Evolutionary conservation across 352 stramenopile genomes (phyloP).

Genomic region (Globisporangium nunn): DNA sequence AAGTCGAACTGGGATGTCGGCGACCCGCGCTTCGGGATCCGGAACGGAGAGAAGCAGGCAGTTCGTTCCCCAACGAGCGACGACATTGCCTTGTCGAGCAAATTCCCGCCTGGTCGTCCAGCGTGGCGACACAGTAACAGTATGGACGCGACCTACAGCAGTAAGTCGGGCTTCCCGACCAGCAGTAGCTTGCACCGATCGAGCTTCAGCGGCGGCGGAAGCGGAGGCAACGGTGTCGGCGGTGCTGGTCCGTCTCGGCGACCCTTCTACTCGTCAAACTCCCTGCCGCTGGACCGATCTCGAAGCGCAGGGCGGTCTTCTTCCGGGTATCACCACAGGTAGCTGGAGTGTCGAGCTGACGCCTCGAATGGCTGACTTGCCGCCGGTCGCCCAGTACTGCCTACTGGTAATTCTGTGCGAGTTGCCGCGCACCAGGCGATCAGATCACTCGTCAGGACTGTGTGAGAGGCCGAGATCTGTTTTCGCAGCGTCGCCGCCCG

Average conservation of each 20-base stretch:
- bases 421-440: neutral
- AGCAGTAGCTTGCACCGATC: conserved; percentile 4
- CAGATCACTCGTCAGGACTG: neutral
- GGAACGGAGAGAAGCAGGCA: conserved; percentile 11
- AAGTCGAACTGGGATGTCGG: conserved; percentile 83
- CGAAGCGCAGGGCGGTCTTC: conserved; percentile 33
- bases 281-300: conserved; percentile 46
- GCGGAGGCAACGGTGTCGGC: neutral
- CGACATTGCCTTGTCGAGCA: conserved; percentile 21
- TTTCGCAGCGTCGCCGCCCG: no score
- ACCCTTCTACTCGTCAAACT: conserved; percentile 41
- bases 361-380: no score
- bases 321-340: conserved; percentile 21
- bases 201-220: conserved; percentile 10
- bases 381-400: no score
- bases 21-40: conserved; percentile 48
- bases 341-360: conserved; percentile 1
- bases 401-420: no score
- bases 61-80: conserved; percentile 13
- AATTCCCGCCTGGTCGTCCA: conserved; percentile 45
- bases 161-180: conserved; percentile 35
- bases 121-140: conserved; percentile 59
- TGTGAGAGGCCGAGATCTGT: no score
- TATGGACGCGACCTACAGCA: conserved; percentile 44
- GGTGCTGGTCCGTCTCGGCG: conserved; percentile 15